These are phyloP conservation scores for Paecilomyces fulvus DNA, from an alignment of 2,329 filamentous ascomycete genomes.

Conservation along the genomic window DNA sequence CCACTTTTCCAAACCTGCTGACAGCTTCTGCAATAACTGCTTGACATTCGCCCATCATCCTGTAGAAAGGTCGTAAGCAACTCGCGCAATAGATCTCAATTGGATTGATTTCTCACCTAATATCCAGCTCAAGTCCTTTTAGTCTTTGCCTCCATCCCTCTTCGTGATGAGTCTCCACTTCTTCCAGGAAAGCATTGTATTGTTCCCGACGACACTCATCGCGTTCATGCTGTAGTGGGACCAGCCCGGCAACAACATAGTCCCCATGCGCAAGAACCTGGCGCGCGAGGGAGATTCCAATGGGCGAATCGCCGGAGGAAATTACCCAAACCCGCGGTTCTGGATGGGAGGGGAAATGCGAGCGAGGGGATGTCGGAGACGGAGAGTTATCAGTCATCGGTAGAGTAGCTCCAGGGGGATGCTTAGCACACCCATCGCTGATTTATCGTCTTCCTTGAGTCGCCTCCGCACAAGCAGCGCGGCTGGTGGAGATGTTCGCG, in stretches of 20 bases:
- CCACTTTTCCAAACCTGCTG: slow-evolving; percentile 73
- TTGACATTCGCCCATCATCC: slow-evolving; percentile 63
- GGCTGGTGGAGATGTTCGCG: not conserved
- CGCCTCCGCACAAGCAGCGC: not conserved
- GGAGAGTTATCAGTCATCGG: slow-evolving; percentile 29
- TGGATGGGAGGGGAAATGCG: slow-evolving; percentile 52
- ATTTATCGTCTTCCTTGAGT: slow-evolving; percentile 1
- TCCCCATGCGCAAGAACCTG: slow-evolving; percentile 85
- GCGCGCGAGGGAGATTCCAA: slow-evolving; percentile 73
- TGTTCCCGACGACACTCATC: slow-evolving; percentile 66
- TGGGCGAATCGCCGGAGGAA: slow-evolving; percentile 75
- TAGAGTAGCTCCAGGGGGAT: slow-evolving; percentile 12
- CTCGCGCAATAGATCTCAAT: not conserved
- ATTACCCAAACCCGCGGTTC: slow-evolving; percentile 85
- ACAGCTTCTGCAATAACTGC: slow-evolving; percentile 82
- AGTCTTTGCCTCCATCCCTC: slow-evolving; percentile 77
- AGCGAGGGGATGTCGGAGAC: slow-evolving; percentile 22
- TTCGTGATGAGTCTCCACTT: slow-evolving; percentile 49
- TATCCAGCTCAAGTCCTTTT: slow-evolving; percentile 51
- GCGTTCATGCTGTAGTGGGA: slow-evolving; percentile 65
- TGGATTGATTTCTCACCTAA: slow-evolving; percentile 32
- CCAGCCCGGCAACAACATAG: slow-evolving; percentile 75
- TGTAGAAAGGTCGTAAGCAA: slow-evolving; percentile 13
- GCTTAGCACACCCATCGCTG: slow-evolving; percentile 21
- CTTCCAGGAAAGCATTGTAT: slow-evolving; percentile 69